Conservation (phyloP, 2,329 filamentous ascomycete genomes). For the Colletotrichum karsti region DNA sequence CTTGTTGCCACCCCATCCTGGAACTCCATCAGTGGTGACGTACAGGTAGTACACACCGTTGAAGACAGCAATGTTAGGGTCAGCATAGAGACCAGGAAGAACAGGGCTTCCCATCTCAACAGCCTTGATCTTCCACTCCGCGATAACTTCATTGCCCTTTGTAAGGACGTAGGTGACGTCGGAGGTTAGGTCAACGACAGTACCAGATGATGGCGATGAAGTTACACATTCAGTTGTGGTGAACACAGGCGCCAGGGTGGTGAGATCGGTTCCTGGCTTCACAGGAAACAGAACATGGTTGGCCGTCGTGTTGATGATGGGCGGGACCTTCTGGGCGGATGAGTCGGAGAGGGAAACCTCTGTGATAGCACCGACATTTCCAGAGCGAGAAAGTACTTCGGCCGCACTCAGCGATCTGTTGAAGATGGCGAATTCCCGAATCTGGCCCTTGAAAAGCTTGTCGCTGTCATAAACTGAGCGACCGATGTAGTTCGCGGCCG, state of each 20-base stretch:
- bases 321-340: constrained; percentile 26
- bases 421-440: constrained; percentile 34
- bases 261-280: constrained; percentile 31
- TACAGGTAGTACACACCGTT: constrained; percentile 56
- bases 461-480: constrained; percentile 32
- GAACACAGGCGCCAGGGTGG: constrained; percentile 31
- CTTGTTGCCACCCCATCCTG: constrained; percentile 53
- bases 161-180: constrained; percentile 30
- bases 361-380: constrained; percentile 23
- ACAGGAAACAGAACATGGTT: constrained; percentile 30
- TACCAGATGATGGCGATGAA: constrained; percentile 30
- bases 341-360: constrained; percentile 24
- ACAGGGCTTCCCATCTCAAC: constrained; percentile 41
- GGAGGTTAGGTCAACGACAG: constrained; percentile 27
- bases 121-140: constrained; percentile 28
- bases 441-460: constrained; percentile 31
- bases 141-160: neutral
- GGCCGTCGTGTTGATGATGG: constrained; percentile 28
- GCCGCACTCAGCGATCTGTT: constrained; percentile 31
- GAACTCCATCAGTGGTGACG: constrained; percentile 53
- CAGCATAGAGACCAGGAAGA: constrained; percentile 49
- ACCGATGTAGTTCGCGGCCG: constrained; percentile 33
- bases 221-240: constrained; percentile 28
- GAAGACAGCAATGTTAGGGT: constrained; percentile 56
- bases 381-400: constrained; percentile 28